phyloP scores from a whole-genome alignment of 73 alveolate genomes.

The Tetrahymena elliotti region DNA sequence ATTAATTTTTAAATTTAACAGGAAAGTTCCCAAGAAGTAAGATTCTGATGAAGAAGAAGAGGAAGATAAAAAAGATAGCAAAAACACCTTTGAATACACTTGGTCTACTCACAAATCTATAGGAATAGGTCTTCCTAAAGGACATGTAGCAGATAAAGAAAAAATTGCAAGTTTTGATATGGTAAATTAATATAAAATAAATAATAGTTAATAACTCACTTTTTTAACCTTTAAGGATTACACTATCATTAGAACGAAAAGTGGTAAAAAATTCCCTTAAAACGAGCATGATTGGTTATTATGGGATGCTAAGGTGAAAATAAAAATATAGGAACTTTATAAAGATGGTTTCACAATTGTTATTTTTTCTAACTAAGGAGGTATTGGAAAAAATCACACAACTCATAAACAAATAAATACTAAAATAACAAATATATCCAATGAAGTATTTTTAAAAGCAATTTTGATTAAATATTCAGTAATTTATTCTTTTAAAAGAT shows the following conservation, averaged over 20 bases:
- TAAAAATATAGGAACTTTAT: constrained; percentile 26
- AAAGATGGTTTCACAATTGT: constrained; percentile 56
- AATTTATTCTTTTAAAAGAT: not conserved
- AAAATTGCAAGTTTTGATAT: not conserved
- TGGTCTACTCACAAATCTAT: not conserved
- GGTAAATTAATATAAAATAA: not conserved
- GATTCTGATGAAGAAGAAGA: not conserved
- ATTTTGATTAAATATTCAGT: not conserved
- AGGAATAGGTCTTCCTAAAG: not conserved
- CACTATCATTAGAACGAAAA: constrained; percentile 66
- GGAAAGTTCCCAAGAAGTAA: not conserved
- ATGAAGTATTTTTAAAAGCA: constrained; percentile 35
- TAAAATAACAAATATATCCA: constrained; percentile 46
- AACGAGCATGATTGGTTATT: constrained; percentile 75
- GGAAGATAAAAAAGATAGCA: not conserved
- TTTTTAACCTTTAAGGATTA: constrained; percentile 76
- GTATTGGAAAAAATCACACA: constrained; percentile 58
- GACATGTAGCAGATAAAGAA: not conserved
- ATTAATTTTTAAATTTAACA: not conserved
- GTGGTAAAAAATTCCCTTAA: constrained; percentile 63
- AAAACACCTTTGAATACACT: not conserved
- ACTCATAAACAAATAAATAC: constrained; percentile 40
- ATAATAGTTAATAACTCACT: not conserved
- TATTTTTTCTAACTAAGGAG: constrained; percentile 53
- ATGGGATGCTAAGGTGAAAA: constrained; percentile 51